Percentiles rank a stretch among this genome's conserved stretches.
These are phyloP conservation scores for Colletotrichum higginsianum DNA, from an alignment of 2,329 filamentous ascomycete species.

Conservation along the genomic window DNA sequence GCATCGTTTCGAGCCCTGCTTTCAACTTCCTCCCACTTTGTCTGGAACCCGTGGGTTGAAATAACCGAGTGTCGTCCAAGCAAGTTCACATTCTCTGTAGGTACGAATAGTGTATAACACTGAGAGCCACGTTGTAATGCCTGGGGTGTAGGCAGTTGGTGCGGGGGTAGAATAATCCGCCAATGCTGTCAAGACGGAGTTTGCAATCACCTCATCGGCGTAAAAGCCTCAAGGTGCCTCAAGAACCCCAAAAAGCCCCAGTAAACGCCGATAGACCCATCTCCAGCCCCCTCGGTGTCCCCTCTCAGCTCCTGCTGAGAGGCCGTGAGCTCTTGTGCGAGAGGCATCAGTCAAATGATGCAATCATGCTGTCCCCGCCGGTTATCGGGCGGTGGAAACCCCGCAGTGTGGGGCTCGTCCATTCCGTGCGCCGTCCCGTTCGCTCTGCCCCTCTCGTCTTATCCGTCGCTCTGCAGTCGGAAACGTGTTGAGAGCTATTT, in stretches of 20 bases:
- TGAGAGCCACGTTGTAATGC: neutral
- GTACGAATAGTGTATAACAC: neutral
- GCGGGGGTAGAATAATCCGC: slow-evolving; percentile 26
- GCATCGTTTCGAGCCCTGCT: too few species aligned
- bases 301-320: neutral
- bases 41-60: too few species aligned
- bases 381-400: slow-evolving; percentile 40
- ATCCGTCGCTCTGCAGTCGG: slow-evolving; percentile 35
- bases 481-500: slow-evolving; percentile 33
- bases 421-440: slow-evolving; percentile 36
- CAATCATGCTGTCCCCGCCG: slow-evolving; percentile 32
- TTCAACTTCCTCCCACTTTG: too few species aligned
- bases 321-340: neutral
- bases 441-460: slow-evolving; percentile 34
- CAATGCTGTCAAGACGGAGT: slow-evolving; percentile 1
- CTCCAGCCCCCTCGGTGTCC: neutral
- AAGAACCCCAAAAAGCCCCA: neutral
- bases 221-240: neutral
- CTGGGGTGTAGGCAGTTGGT: neutral
- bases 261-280: neutral
- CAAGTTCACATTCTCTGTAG: neutral
- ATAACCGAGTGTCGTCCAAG: too few species aligned
- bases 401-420: slow-evolving; percentile 36
- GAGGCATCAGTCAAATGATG: slow-evolving; percentile 28
- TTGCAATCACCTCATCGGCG: slow-evolving; percentile 21